Base-by-base conservation (phyloP, 2,329 filamentous ascomycete species). In the Byssoonygena ceratinophila region DNA sequence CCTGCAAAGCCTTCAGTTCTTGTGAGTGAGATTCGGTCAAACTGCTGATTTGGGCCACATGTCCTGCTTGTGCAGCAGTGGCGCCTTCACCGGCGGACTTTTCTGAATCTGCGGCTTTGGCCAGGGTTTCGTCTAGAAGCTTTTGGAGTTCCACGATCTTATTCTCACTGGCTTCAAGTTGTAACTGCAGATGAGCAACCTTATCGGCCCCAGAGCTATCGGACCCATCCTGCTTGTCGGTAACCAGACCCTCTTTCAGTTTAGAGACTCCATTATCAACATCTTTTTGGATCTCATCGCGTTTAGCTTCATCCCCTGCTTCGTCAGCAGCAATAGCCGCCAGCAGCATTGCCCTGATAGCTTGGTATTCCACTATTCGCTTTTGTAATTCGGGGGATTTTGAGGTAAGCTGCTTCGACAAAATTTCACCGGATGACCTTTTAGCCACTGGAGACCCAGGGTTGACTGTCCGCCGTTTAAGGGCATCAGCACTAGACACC, bases 321-420 rank as follows among this genome's bases (percentile, higher is more conserved):
- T 61, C 63, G 39, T 64, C 63, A 1, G 60, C 58, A 12, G 58
- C 59, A 59, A 65, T 62, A 23, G 63, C 63, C 36, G 60, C 60
- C 45, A 59, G 59, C 16, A 65, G 55, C 61, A 63, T 61, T 32
- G 54, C 58, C 44, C 59, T 58, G 36, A 65, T 62, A 16, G 62
- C 54, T 45, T 64, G 59, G 34, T 62, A 63, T 49, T 65, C 61
- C 6, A 59, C 57, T 34, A 65, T 59, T 31, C 55, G 54, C 54
- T 64, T 60, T 51, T 65, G 61, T 25, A 64, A 54, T 25, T 60
- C 51, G 6, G 61, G 58, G 5, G 62, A 64, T 32, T 61, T 57
- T 7, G 62, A 61, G 14, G 61, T 25, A 41, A 57, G 54, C 12
- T 34, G 32, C 11, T 31, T 31, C 14, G 37, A 31, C 8, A 37